Evolutionary conservation across 306 rosid genomes (phyloP).

Genomic region (Fragaria vesca): DNA sequence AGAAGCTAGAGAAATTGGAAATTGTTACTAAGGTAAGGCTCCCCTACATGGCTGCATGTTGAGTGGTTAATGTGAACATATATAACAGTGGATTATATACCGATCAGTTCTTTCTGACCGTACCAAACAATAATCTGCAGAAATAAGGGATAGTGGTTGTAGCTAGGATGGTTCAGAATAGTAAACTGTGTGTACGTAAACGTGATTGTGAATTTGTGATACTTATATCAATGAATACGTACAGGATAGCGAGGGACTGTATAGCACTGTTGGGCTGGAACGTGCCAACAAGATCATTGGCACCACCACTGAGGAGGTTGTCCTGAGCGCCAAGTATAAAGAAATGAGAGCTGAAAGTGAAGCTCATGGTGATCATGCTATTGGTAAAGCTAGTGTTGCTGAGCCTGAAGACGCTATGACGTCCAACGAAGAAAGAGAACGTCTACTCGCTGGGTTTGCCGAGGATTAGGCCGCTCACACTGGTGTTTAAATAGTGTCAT

Average conservation of each 20-base stretch:
- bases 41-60: neutral
- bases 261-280: constrained; percentile 72
- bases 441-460: no score
- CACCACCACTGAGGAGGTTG: constrained; percentile 90
- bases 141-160: neutral
- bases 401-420: no score
- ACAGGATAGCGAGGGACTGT: constrained; percentile 83
- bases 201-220: neutral
- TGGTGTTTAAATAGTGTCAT: no score
- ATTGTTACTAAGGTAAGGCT: constrained; percentile 71
- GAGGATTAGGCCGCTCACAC: no score
- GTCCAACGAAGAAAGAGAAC: no score
- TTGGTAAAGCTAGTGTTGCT: no score
- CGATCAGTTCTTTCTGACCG: neutral
- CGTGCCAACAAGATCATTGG: constrained; percentile 91
- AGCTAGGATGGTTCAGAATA: neutral
- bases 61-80: neutral
- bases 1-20: constrained; percentile 83
- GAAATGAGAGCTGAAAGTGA: no score
- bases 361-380: no score
- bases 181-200: neutral
- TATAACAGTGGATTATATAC: no score
- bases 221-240: constrained; percentile 8
- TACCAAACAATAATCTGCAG: neutral
- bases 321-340: constrained; percentile 2